Conservation (phyloP, 1,139 yeast species). For the Pichiaceae sp. region DNA sequence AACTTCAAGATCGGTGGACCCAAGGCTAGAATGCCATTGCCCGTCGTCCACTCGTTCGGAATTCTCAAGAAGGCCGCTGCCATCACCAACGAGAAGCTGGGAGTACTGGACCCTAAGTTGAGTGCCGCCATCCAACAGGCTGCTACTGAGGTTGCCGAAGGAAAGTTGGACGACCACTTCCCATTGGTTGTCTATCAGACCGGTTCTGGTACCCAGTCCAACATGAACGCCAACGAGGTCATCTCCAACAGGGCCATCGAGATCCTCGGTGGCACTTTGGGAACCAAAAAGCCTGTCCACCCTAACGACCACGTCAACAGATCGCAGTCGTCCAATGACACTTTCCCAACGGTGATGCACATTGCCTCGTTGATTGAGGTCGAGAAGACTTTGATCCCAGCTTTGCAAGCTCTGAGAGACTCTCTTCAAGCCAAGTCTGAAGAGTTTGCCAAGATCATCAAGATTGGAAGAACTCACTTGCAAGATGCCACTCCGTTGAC, state of each 20-base stretch:
- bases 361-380: slow-evolving; percentile 96
- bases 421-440: slow-evolving; percentile 68
- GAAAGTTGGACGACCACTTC: slow-evolving; percentile 88
- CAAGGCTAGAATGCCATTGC: slow-evolving; percentile 85
- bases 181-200: slow-evolving; percentile 98
- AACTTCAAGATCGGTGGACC: slow-evolving; percentile 95
- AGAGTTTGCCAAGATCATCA: slow-evolving; percentile 82
- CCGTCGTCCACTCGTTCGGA: slow-evolving; percentile 88
- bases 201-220: slow-evolving; percentile 97
- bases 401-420: slow-evolving; percentile 67
- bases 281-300: slow-evolving; percentile 90
- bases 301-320: slow-evolving; percentile 98
- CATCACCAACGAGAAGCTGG: slow-evolving; percentile 75
- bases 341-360: slow-evolving; percentile 99
- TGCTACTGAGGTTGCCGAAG: slow-evolving; percentile 90
- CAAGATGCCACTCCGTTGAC: slow-evolving; percentile 99
- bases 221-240: slow-evolving; percentile 98
- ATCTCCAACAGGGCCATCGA: slow-evolving; percentile 97
- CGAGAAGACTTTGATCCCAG: slow-evolving; percentile 66
- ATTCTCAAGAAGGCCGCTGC: slow-evolving; percentile 93
- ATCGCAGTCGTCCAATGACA: slow-evolving; percentile 97
- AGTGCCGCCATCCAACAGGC: slow-evolving; percentile 85
- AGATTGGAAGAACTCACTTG: slow-evolving; percentile 97
- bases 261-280: slow-evolving; percentile 82
- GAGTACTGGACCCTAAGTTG: slow-evolving; percentile 73